These are phyloP conservation scores for Russula dissimulans DNA, from an alignment of 768 basidiomycete species.

Conservation along the genomic window DNA sequence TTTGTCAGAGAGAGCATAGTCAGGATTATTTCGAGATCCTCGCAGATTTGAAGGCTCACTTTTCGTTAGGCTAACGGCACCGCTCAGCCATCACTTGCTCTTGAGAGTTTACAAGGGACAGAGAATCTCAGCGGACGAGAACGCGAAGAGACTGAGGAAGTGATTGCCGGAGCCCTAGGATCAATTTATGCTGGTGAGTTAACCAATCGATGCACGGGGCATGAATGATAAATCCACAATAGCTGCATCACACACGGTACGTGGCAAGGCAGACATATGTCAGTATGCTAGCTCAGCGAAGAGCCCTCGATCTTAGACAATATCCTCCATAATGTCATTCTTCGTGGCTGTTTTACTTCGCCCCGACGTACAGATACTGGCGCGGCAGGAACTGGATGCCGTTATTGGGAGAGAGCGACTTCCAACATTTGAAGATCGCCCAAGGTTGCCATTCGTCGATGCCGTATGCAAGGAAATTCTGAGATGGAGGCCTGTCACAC, in stretches of 20 bases:
- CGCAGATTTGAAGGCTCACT: not conserved
- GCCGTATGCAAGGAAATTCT: slow-evolving; percentile 3
- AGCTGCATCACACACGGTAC: not conserved
- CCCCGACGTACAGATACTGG: not conserved
- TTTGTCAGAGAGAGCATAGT: slow-evolving; percentile 3
- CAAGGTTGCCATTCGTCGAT: not conserved
- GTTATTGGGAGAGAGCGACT: not conserved
- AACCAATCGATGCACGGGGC: no score
- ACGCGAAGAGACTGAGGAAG: not conserved
- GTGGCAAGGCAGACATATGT: not conserved
- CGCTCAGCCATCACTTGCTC: not conserved
- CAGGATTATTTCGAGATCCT: not conserved
- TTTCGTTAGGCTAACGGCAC: not conserved
- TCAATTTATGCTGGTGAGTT: slow-evolving; percentile 1
- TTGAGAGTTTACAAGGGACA: no score
- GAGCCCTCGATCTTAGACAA: not conserved
- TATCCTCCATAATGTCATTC: not conserved
- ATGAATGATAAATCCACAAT: no score
- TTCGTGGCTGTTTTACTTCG: not conserved
- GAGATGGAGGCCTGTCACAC: not conserved
- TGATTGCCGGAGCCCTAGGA: not conserved
- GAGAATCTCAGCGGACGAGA: not conserved
- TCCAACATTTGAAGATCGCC: slow-evolving; percentile 8
- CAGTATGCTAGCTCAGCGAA: not conserved
- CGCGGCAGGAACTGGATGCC: not conserved